Conservation (phyloP, 768 basidiomycete species). For the Boletus speciosus region DNA sequence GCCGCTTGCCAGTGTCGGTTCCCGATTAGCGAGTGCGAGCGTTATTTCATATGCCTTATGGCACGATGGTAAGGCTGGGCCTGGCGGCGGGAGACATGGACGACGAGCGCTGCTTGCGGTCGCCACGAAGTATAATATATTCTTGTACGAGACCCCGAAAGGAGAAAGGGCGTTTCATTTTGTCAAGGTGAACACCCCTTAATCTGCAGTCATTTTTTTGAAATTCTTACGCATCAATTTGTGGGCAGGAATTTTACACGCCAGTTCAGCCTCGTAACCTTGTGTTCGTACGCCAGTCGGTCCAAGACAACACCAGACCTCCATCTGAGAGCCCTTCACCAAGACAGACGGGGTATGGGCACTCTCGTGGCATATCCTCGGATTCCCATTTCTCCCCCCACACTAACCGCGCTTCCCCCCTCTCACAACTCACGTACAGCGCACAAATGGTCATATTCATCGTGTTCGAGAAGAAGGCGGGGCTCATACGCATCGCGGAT, state of each 20-base stretch:
- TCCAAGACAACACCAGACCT: conserved; percentile 48
- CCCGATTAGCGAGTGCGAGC: conserved; percentile 54
- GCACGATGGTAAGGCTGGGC: conserved; percentile 50
- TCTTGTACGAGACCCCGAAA: conserved; percentile 78
- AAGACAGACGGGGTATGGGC: conserved; percentile 28
- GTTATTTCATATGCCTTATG: conserved; percentile 69
- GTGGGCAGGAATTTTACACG: conserved; percentile 76
- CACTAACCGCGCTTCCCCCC: conserved; percentile 29
- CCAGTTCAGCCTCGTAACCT: conserved; percentile 65
- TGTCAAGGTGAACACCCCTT: conserved; percentile 50
- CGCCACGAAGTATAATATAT: conserved; percentile 67
- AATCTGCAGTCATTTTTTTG: neutral
- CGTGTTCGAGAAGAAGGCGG: conserved; percentile 83
- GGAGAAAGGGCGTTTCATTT: conserved; percentile 82
- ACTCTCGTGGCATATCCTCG: conserved; percentile 42
- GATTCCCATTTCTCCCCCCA: conserved; percentile 34
- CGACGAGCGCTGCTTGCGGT: conserved; percentile 62
- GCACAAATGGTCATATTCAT: conserved; percentile 78
- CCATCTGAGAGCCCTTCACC: conserved; percentile 38
- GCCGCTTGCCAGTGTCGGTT: conserved; percentile 65
- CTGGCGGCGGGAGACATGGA: conserved; percentile 43
- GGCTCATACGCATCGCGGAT: conserved; percentile 77
- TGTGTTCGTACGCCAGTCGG: conserved; percentile 66
- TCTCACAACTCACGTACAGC: conserved; percentile 49
- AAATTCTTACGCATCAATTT: neutral